Conservation (phyloP, 2,329 filamentous ascomycete species). For the Alternaria burnsii region DNA sequence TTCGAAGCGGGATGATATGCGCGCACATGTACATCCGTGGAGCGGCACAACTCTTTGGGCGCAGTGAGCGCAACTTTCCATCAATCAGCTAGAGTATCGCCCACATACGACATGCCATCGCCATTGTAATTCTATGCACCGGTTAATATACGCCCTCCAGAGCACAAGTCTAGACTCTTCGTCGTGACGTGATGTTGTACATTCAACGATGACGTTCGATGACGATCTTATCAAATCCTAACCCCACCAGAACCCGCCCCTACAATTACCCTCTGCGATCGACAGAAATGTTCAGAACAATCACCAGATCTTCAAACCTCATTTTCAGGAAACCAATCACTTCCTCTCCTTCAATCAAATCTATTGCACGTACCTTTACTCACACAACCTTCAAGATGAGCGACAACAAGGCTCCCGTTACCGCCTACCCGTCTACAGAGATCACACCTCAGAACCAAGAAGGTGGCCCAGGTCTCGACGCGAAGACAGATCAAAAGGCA, state of each 20-base stretch:
- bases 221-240: conserved; percentile 13
- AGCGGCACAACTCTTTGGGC: neutral
- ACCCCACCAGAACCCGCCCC: conserved; percentile 10
- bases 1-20: neutral
- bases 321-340: neutral
- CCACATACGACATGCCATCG: neutral
- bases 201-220: conserved; percentile 16
- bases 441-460: conserved; percentile 27
- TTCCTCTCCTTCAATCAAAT: neutral
- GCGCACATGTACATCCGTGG: neutral
- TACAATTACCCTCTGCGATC: conserved; percentile 8
- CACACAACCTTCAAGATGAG: conserved; percentile 20
- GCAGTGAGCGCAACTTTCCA: neutral
- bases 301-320: neutral
- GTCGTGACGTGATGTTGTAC: conserved; percentile 14
- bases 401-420: conserved; percentile 24
- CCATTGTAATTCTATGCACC: neutral
- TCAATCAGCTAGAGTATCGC: neutral
- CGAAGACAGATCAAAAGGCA: conserved; percentile 25
- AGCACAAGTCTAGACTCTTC: conserved; percentile 1
- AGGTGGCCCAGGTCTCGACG: conserved; percentile 29
- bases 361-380: neutral
- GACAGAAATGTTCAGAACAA: neutral
- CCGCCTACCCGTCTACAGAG: conserved; percentile 28
- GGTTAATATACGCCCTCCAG: neutral